Evolutionary conservation across 345 rosid genomes (phyloP).

Genomic region (Lepidium didymum): DNA sequence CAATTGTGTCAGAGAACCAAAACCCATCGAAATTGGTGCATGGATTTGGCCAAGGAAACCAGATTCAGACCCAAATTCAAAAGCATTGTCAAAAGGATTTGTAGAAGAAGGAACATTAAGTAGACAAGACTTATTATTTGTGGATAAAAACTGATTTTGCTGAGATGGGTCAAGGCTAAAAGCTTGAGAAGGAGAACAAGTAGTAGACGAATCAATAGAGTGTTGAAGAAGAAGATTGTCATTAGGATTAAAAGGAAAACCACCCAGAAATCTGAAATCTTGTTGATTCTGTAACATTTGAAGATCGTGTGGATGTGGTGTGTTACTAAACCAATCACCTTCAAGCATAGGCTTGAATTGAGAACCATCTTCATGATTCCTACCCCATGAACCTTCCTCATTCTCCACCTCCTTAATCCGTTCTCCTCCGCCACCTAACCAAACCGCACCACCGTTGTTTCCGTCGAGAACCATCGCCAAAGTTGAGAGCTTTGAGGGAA

Average conservation of each 20-base stretch:
- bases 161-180: slow-evolving; percentile 48
- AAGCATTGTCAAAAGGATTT: slow-evolving; percentile 53
- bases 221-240: slow-evolving; percentile 43
- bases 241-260: slow-evolving; percentile 32
- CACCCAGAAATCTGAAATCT: slow-evolving; percentile 42
- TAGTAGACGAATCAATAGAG: slow-evolving; percentile 54
- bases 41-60: slow-evolving; percentile 40
- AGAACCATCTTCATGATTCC: slow-evolving; percentile 33
- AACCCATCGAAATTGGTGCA: slow-evolving; percentile 37
- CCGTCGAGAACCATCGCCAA: slow-evolving; percentile 51
- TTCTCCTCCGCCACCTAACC: slow-evolving; percentile 46
- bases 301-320: slow-evolving; percentile 37
- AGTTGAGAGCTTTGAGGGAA: neutral
- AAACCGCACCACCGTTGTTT: slow-evolving; percentile 45
- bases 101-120: slow-evolving; percentile 31
- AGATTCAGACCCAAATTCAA: slow-evolving; percentile 52
- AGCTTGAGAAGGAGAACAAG: slow-evolving; percentile 61
- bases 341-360: slow-evolving; percentile 69
- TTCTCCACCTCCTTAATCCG: slow-evolving; percentile 19
- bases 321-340: slow-evolving; percentile 51
- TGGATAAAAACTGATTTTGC: slow-evolving; percentile 9
- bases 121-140: slow-evolving; percentile 37
- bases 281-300: slow-evolving; percentile 33
- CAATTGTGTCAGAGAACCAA: slow-evolving; percentile 31
- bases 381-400: slow-evolving; percentile 52